A percentile compares a stretch with the other conserved stretches of the same genome.
These are phyloP conservation scores for Leccinum arenicola DNA, from an alignment of 768 basidiomycete genomes.

Conservation along the genomic window DNA sequence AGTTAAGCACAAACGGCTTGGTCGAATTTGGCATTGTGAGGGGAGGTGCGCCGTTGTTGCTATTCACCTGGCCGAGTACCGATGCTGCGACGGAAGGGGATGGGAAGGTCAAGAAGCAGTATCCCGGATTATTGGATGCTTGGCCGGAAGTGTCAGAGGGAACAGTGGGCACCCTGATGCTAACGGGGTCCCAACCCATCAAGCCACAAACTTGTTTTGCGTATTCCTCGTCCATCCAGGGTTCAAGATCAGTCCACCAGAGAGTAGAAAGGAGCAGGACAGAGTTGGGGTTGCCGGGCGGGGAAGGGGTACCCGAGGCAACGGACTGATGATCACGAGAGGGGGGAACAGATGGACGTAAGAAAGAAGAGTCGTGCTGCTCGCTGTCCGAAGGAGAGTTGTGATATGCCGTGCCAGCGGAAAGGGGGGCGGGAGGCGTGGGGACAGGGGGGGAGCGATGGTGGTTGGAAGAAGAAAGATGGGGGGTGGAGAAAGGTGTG, in stretches of 20 bases:
- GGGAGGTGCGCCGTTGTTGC: conserved; percentile 38
- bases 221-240: conserved; percentile 98
- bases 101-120: conserved; percentile 86
- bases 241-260: conserved; percentile 87
- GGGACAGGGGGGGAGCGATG: conserved; percentile 38
- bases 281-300: conserved; percentile 29
- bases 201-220: conserved; percentile 81
- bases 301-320: conserved; percentile 17
- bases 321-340: conserved; percentile 17
- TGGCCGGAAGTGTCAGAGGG: conserved; percentile 56
- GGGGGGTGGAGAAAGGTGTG: conserved; percentile 22
- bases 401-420: conserved; percentile 19
- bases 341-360: conserved; percentile 18
- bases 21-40: conserved; percentile 84
- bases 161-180: conserved; percentile 68
- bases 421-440: conserved; percentile 21
- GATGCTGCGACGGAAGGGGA: conserved; percentile 64
- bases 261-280: conserved; percentile 56
- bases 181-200: conserved; percentile 84
- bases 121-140: conserved; percentile 80
- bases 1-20: conserved; percentile 78
- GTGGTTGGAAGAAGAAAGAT: conserved; percentile 44
- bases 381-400: conserved; percentile 22
- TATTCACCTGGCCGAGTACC: conserved; percentile 66
- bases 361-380: conserved; percentile 12